Evolutionary conservation across 2,329 filamentous ascomycete species (phyloP).

Genomic region (Aspergillus calidoustus): DNA sequence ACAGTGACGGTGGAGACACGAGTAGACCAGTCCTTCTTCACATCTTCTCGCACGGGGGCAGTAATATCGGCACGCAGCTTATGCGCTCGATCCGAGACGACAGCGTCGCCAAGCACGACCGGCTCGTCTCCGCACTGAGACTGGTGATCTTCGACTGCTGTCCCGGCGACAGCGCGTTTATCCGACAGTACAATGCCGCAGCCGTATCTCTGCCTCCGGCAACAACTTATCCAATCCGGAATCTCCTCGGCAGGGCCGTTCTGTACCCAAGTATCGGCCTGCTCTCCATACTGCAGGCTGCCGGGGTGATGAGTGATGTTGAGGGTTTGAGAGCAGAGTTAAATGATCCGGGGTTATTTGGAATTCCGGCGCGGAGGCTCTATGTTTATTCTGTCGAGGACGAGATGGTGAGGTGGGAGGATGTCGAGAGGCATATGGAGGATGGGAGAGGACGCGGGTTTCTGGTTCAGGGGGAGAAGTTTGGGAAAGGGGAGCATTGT

Average conservation of each 20-base stretch:
- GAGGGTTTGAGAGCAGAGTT: constrained; percentile 20
- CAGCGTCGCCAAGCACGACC: neutral
- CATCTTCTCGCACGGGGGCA: constrained; percentile 23
- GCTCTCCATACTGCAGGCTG: constrained; percentile 20
- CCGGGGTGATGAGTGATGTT: constrained; percentile 19
- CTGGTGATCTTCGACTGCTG: constrained; percentile 22
- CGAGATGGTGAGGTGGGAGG: constrained; percentile 25
- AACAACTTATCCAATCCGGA: constrained; percentile 5
- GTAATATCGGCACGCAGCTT: constrained; percentile 18
- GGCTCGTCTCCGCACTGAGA: neutral
- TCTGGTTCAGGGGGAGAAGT: constrained; percentile 18
- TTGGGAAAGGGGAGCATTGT: constrained; percentile 25
- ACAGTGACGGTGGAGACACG: too few species aligned
- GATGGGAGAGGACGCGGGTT: constrained; percentile 22
- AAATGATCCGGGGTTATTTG: constrained; percentile 26
- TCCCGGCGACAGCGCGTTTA: constrained; percentile 17
- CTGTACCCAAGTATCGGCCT: constrained; percentile 26
- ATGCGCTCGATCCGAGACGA: neutral
- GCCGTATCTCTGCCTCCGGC: constrained; percentile 17
- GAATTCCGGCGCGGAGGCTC: constrained; percentile 17
- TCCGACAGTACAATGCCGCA: constrained; percentile 14
- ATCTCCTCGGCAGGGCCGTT: constrained; percentile 17
- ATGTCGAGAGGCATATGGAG: constrained; percentile 25
- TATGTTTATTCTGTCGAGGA: constrained; percentile 28
- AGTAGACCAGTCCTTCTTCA: constrained; percentile 17